Conservation (phyloP, 2,329 filamentous ascomycete species). For the Arthrobotrys conoides region DNA sequence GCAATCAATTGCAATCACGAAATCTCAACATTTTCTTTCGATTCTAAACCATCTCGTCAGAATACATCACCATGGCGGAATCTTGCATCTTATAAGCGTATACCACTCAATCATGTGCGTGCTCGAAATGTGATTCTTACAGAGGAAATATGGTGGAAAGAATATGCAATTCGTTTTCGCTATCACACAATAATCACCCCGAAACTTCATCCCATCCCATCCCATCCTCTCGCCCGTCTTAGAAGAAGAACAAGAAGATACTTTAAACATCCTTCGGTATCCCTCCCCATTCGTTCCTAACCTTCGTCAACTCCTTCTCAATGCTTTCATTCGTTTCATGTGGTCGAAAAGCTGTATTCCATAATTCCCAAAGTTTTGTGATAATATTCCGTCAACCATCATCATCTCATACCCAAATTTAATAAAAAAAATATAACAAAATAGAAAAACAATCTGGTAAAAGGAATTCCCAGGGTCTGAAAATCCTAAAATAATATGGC, state of each 20-base stretch:
- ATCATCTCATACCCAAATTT: neutral
- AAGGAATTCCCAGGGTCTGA: neutral
- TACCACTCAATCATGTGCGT: neutral
- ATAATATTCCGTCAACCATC: slow-evolving; percentile 14
- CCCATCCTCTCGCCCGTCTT: no score
- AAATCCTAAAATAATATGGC: neutral
- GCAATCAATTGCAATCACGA: slow-evolving; percentile 7
- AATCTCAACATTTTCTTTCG: neutral
- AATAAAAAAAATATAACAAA: neutral
- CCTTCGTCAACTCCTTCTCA: slow-evolving; percentile 37
- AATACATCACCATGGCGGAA: neutral
- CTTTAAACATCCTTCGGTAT: slow-evolving; percentile 58
- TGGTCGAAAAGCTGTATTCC: slow-evolving; percentile 28
- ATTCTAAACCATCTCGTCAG: neutral
- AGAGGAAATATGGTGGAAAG: neutral
- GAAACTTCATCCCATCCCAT: neutral
- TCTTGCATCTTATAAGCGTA: neutral
- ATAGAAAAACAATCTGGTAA: neutral
- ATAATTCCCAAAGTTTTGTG: neutral
- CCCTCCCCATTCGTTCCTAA: slow-evolving; percentile 52
- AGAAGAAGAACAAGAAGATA: no score
- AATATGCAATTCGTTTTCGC: neutral
- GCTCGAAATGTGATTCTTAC: neutral
- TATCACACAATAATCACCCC: slow-evolving; percentile 1
- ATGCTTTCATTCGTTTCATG: slow-evolving; percentile 47